A percentile compares a stretch with the other conserved stretches of the same genome.
phyloP scores from a whole-genome alignment of 495 filamentous ascomycete genomes.

The Rusavskia elegans region DNA sequence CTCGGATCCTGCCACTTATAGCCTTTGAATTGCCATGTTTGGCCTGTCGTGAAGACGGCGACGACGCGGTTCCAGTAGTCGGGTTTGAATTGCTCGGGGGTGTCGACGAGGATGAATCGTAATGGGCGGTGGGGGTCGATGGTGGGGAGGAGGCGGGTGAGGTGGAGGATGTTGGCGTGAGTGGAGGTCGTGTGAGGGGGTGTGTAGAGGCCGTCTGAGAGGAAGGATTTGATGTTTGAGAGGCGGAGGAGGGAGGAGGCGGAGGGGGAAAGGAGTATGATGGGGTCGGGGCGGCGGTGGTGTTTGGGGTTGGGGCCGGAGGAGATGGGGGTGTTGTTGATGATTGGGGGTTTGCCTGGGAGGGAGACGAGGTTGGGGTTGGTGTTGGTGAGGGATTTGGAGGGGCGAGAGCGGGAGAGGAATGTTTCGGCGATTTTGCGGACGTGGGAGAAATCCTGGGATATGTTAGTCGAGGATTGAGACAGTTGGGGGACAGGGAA shows the following conservation, averaged over 20 bases:
- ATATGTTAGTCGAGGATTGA: slow-evolving; percentile 3
- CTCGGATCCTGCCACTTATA: slow-evolving; percentile 89
- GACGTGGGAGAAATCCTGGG: slow-evolving; percentile 85
- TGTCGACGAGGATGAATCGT: slow-evolving; percentile 90
- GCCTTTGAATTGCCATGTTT: slow-evolving; percentile 95
- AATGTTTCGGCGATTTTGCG: slow-evolving; percentile 74
- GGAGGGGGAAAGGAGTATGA: slow-evolving; percentile 96
- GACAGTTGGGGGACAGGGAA: neutral
- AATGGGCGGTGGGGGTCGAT: slow-evolving; percentile 57
- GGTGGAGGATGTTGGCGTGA: slow-evolving; percentile 61
- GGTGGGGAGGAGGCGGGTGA: slow-evolving; percentile 61
- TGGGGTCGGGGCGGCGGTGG: slow-evolving; percentile 62
- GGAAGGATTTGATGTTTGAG: slow-evolving; percentile 92
- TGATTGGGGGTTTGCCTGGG: slow-evolving; percentile 26
- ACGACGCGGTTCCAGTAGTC: slow-evolving; percentile 96
- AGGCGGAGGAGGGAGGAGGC: slow-evolving; percentile 94
- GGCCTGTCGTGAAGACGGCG: slow-evolving; percentile 93
- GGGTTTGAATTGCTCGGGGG: slow-evolving; percentile 84
- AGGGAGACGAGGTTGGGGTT: slow-evolving; percentile 24
- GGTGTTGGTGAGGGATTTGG: slow-evolving; percentile 28
- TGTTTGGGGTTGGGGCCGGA: slow-evolving; percentile 3
- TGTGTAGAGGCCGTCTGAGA: slow-evolving; percentile 67
- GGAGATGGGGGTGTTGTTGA: neutral
- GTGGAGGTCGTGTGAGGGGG: slow-evolving; percentile 53
- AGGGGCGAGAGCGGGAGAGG: slow-evolving; percentile 38